These are phyloP conservation scores for Ganoderma sinense DNA, from an alignment of 1,284 basidiomycete genomes.

Conservation along the genomic window DNA sequence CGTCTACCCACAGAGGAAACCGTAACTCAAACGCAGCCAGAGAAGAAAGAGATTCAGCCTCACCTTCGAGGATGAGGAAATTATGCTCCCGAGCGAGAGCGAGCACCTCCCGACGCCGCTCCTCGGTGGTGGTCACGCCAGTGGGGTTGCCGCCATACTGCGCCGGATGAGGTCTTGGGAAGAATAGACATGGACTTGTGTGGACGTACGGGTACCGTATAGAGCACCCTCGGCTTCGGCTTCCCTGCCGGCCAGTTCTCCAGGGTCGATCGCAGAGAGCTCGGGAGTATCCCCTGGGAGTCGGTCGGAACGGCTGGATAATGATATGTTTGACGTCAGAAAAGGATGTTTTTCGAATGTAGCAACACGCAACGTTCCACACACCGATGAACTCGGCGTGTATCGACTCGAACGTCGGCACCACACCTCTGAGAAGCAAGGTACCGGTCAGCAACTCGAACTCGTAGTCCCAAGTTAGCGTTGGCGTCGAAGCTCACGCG, in stretches of 20 bases:
- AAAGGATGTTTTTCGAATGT: background rate
- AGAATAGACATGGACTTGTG: background rate
- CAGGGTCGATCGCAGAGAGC: slow-evolving; percentile 70
- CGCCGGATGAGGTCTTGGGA: slow-evolving; percentile 50
- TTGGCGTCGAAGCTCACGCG: slow-evolving; percentile 56
- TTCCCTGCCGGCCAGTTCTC: slow-evolving; percentile 79
- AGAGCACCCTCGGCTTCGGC: slow-evolving; percentile 82
- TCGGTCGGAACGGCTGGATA: slow-evolving; percentile 88
- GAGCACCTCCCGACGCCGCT: slow-evolving; percentile 84
- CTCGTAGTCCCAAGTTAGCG: too few relatives aligned
- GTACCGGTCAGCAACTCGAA: slow-evolving; percentile 1
- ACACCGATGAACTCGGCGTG: slow-evolving; percentile 69
- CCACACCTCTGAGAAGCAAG: slow-evolving; percentile 56
- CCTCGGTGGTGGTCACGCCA: slow-evolving; percentile 76
- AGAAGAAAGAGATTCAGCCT: background rate
- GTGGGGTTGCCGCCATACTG: slow-evolving; percentile 89
- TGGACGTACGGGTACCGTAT: slow-evolving; percentile 76
- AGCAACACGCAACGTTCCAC: background rate
- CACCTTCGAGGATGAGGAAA: slow-evolving; percentile 88
- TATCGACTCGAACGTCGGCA: slow-evolving; percentile 65
- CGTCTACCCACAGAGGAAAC: slow-evolving; percentile 54
- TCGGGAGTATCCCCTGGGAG: slow-evolving; percentile 73
- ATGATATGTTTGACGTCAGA: background rate
- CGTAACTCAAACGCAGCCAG: background rate
- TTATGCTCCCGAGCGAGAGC: slow-evolving; percentile 78